phyloP scores from a whole-genome alignment of 208 protist genomes.

The Trypanosoma theileri region DNA sequence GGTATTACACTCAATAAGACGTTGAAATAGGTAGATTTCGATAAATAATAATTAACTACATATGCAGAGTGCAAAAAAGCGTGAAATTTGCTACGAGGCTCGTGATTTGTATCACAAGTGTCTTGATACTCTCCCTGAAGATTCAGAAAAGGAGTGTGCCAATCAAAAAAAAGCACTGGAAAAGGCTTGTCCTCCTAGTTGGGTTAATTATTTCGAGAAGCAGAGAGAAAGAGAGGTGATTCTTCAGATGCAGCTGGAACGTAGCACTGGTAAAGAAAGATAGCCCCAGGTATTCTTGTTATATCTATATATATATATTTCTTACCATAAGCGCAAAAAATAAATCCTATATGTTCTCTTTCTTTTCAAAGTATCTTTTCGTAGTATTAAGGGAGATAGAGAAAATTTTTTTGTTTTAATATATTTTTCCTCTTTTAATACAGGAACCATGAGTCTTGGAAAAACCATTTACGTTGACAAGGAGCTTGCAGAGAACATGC shows the following conservation, averaged over 20 bases:
- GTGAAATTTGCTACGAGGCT: constrained; percentile 74
- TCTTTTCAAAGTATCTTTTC: no score
- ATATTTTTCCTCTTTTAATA: constrained; percentile 9
- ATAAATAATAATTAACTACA: background rate
- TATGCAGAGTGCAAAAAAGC: constrained; percentile 79
- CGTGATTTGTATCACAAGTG: constrained; percentile 78
- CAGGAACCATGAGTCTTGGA: constrained; percentile 36
- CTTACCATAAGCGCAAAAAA: no score
- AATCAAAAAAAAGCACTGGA: constrained; percentile 44
- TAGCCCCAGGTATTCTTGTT: constrained; percentile 8
- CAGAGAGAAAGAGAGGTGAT: constrained; percentile 81
- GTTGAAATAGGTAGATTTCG: no score
- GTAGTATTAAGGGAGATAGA: background rate
- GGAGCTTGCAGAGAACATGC: constrained; percentile 57
- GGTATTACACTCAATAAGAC: no score
- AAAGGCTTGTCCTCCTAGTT: constrained; percentile 67
- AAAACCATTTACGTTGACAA: constrained; percentile 61
- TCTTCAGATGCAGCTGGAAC: constrained; percentile 74
- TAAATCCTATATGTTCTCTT: no score
- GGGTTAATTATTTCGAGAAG: constrained; percentile 83
- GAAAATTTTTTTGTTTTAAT: constrained; percentile 25
- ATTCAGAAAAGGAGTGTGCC: constrained; percentile 61
- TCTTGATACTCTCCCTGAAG: constrained; percentile 70
- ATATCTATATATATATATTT: constrained; percentile 7
- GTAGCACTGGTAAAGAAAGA: constrained; percentile 41